A percentile compares a stretch with the other conserved stretches of the same genome.
Conservation (phyloP, 2,329 filamentous ascomycete genomes). For the Herpotrichia juniperi region DNA sequence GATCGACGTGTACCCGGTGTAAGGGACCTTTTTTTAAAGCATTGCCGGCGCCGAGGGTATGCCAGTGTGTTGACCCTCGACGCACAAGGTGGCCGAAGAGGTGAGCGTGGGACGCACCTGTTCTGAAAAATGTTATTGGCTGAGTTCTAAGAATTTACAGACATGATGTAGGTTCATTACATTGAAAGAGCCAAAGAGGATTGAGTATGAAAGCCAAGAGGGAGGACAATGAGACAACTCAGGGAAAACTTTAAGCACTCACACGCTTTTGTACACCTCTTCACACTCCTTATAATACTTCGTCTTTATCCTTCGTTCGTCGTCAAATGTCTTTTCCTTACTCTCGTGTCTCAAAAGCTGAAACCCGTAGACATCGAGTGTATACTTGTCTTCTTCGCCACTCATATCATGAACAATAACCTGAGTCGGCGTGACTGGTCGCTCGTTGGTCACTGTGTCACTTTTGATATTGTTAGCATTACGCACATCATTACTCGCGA, state of each 20-base stretch:
- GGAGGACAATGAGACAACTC: too few species aligned
- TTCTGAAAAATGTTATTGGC: constrained; percentile 45
- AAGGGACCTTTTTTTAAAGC: constrained; percentile 48
- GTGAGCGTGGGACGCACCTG: constrained; percentile 59
- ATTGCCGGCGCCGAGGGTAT: constrained; percentile 26
- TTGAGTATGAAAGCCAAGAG: too few species aligned
- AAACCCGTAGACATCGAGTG: constrained; percentile 43
- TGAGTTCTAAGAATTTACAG: too few species aligned
- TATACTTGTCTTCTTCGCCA: constrained; percentile 48
- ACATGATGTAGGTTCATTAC: too few species aligned
- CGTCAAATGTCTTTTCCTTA: constrained; percentile 25
- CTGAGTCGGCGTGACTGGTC: constrained; percentile 6
- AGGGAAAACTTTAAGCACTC: not conserved
- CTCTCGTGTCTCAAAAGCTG: constrained; percentile 21
- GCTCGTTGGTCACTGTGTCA: constrained; percentile 15
- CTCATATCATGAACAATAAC: constrained; percentile 48
- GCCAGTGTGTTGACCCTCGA: constrained; percentile 33
- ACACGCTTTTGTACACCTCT: constrained; percentile 32
- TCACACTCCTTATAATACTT: constrained; percentile 29
- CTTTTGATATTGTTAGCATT: not conserved
- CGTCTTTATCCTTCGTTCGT: constrained; percentile 25
- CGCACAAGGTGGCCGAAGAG: constrained; percentile 67
- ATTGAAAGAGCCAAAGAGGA: too few species aligned
- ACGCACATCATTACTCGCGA: too few species aligned
- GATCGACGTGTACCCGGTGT: constrained; percentile 61